A percentile compares a stretch with the other conserved stretches of the same genome.
These are phyloP conservation scores for Pseudogymnoascus sp. DNA, from an alignment of 2,329 filamentous ascomycete genomes.

Conservation along the genomic window DNA sequence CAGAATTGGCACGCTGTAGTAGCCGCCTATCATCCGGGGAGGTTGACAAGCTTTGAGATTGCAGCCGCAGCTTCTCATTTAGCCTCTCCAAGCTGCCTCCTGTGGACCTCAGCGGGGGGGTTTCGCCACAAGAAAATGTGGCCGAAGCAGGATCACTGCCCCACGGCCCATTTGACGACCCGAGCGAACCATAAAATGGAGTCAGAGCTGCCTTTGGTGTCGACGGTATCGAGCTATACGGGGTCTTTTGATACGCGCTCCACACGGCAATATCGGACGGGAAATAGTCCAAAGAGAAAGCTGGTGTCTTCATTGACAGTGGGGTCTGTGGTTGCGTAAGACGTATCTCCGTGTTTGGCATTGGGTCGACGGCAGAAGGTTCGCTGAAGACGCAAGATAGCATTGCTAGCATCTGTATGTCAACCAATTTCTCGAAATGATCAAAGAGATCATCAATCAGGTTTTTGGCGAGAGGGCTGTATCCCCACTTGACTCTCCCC, in stretches of 20 bases:
- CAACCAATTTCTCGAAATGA: constrained; percentile 54
- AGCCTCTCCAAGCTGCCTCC: constrained; percentile 40
- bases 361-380: constrained; percentile 45
- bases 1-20: constrained; percentile 48
- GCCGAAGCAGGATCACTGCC: constrained; percentile 47
- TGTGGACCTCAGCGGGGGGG: constrained; percentile 45
- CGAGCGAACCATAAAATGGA: constrained; percentile 49
- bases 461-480: constrained; percentile 55
- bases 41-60: constrained; percentile 48
- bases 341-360: constrained; percentile 51
- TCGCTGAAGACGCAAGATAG: constrained; percentile 63
- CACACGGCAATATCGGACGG: constrained; percentile 50
- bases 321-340: constrained; percentile 55
- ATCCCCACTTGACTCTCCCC: constrained; percentile 61
- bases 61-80: constrained; percentile 36
- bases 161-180: constrained; percentile 49
- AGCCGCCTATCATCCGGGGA: constrained; percentile 48
- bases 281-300: constrained; percentile 61
- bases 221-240: constrained; percentile 47
- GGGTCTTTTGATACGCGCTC: constrained; percentile 45
- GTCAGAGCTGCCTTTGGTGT: constrained; percentile 53
- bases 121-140: constrained; percentile 56
- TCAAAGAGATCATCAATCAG: constrained; percentile 56
- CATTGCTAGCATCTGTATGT: constrained; percentile 67
- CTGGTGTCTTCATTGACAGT: constrained; percentile 57